These are phyloP conservation scores for Coniosporium tulheliwenetii DNA, from an alignment of 2,329 filamentous ascomycete genomes.

Conservation along the genomic window DNA sequence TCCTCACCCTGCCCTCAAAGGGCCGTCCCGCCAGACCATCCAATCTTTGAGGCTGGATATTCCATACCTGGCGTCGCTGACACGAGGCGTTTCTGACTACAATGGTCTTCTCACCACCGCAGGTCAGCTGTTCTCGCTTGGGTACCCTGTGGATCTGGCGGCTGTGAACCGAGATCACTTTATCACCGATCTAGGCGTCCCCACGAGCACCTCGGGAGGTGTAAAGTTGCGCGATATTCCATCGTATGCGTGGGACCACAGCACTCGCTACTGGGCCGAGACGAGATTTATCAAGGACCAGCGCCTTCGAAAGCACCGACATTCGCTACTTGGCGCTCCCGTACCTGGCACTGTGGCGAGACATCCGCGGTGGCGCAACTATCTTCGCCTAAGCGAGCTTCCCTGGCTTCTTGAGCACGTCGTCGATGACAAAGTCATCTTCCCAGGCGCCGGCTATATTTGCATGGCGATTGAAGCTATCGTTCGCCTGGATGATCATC, in stretches of 20 bases:
- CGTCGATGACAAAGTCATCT: slow-evolving; percentile 4
- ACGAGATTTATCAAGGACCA: slow-evolving; percentile 1
- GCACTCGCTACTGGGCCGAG: slow-evolving; percentile 5
- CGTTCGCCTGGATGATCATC: neutral
- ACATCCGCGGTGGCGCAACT: slow-evolving; percentile 10
- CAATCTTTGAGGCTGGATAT: slow-evolving; percentile 12
- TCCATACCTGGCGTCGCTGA: slow-evolving; percentile 14
- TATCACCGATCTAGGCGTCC: slow-evolving; percentile 2
- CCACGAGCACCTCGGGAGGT: slow-evolving; percentile 5
- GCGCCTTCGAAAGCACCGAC: slow-evolving; percentile 9
- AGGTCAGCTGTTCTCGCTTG: slow-evolving; percentile 13
- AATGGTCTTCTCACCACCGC: slow-evolving; percentile 11
- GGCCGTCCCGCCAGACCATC: neutral
- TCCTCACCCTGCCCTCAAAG: slow-evolving; percentile 4
- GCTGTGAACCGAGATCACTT: slow-evolving; percentile 13
- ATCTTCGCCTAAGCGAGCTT: slow-evolving; percentile 7
- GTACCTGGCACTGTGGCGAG: slow-evolving; percentile 6
- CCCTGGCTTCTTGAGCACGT: slow-evolving; percentile 11
- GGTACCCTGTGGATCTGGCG: slow-evolving; percentile 14
- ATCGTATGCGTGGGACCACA: slow-evolving; percentile 17
- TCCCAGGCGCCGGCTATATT: slow-evolving; percentile 6
- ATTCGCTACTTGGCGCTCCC: slow-evolving; percentile 13
- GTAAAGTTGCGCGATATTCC: slow-evolving; percentile 7
- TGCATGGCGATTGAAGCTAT: slow-evolving; percentile 16
- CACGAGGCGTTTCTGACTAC: slow-evolving; percentile 10